Percentiles rank a stretch among this genome's conserved stretches.
Evolutionary conservation across 768 basidiomycete genomes (phyloP).

Genomic region (Gloeopeniophorella convolvens): DNA sequence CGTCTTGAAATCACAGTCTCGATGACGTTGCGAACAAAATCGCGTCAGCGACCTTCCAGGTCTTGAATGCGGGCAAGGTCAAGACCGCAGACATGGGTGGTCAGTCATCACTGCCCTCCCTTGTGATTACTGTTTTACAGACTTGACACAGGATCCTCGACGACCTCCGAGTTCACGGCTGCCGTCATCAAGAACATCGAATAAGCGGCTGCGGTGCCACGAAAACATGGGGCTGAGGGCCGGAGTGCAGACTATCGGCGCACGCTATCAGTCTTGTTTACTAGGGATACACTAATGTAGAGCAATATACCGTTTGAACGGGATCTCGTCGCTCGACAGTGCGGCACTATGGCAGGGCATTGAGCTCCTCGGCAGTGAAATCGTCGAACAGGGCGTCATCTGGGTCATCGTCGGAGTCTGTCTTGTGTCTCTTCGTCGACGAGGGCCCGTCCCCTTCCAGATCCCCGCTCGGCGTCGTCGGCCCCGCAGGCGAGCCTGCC

Average conservation of each 20-base stretch:
- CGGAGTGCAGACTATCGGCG: not conserved
- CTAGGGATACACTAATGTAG: constrained; percentile 19
- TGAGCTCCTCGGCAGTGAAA: constrained; percentile 31
- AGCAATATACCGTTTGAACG: not conserved
- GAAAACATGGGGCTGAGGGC: not conserved
- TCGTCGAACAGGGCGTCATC: constrained; percentile 42
- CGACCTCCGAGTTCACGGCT: constrained; percentile 91
- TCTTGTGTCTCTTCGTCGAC: not conserved
- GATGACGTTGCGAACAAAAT: constrained; percentile 92
- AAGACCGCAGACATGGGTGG: constrained; percentile 95
- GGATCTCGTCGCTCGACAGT: not conserved
- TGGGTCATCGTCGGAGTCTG: constrained; percentile 18
- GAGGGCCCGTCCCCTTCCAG: not conserved
- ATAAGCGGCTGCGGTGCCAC: not conserved
- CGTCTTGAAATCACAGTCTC: constrained; percentile 50
- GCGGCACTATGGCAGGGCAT: constrained; percentile 7
- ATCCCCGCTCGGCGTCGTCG: not conserved
- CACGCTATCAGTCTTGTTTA: constrained; percentile 1
- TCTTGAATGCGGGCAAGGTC: constrained; percentile 82
- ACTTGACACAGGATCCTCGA: constrained; percentile 59
- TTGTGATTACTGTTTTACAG: constrained; percentile 11
- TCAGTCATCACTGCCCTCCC: constrained; percentile 32
- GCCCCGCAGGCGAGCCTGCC: not conserved
- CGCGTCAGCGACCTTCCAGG: constrained; percentile 86
- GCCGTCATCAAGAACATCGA: constrained; percentile 82